Evolutionary conservation across 1,284 basidiomycete genomes (phyloP).

Genomic region (Moniliella sp.): DNA sequence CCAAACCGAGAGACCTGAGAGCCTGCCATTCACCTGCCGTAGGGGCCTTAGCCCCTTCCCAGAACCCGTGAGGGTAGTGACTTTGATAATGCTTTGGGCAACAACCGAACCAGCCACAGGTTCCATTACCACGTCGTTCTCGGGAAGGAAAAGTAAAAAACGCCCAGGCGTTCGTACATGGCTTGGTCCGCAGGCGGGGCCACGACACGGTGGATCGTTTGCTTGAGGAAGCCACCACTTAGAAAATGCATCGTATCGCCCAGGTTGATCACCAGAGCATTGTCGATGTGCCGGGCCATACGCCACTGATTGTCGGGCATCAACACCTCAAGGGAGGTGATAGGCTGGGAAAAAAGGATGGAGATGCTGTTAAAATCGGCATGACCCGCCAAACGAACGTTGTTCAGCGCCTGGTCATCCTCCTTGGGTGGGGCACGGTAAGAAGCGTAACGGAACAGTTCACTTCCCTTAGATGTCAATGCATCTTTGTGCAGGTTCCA

Average conservation of each 20-base stretch:
- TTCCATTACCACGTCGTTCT: constrained; percentile 31
- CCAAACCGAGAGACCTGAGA: too few species aligned
- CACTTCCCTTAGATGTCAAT: constrained; percentile 32
- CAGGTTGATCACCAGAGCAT: constrained; percentile 28
- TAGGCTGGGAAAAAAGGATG: constrained; percentile 36
- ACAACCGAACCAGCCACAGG: constrained; percentile 30
- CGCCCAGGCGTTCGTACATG: constrained; percentile 32
- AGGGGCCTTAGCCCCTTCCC: constrained; percentile 11
- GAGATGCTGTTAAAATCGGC: constrained; percentile 36
- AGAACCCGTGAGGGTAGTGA: constrained; percentile 8
- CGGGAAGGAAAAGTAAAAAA: constrained; percentile 36
- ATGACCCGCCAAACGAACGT: constrained; percentile 36
- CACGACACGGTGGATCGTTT: constrained; percentile 36
- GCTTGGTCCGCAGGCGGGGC: constrained; percentile 35
- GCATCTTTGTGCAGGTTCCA: constrained; percentile 36
- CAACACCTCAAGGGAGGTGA: constrained; percentile 36
- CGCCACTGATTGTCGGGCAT: constrained; percentile 35
- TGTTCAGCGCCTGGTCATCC: constrained; percentile 30
- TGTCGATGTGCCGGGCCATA: constrained; percentile 34
- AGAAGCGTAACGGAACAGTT: constrained; percentile 36
- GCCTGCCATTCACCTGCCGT: constrained; percentile 28
- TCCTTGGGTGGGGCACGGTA: constrained; percentile 34
- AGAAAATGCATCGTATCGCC: constrained; percentile 30
- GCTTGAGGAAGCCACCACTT: constrained; percentile 27
- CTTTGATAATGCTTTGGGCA: constrained; percentile 11